Conservation (phyloP, 805 yeast genomes). For the Starmerella sp. region DNA sequence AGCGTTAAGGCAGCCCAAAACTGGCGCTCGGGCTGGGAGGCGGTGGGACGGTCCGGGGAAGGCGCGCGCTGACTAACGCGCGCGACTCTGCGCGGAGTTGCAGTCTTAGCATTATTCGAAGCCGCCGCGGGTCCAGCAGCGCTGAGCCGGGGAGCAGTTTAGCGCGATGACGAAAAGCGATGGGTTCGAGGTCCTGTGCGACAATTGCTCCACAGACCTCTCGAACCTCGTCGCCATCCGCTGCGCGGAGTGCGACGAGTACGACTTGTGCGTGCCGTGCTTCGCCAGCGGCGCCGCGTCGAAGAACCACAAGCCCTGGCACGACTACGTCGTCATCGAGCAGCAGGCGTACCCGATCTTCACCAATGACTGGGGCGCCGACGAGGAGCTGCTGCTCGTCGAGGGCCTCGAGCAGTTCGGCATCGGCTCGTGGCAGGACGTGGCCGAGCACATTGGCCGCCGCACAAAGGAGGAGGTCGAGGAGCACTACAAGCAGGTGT, state of each 20-base stretch:
- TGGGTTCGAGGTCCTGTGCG: slow-evolving; percentile 43
- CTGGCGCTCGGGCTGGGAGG: no score
- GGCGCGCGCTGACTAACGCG: background rate
- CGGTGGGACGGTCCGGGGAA: no score
- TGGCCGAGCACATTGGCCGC: slow-evolving; percentile 92
- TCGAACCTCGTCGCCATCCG: slow-evolving; percentile 81
- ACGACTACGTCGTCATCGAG: slow-evolving; percentile 82
- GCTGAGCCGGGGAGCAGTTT: background rate
- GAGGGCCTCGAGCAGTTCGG: slow-evolving; percentile 91
- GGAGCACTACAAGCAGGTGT: slow-evolving; percentile 63
- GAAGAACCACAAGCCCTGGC: slow-evolving; percentile 87
- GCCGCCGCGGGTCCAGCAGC: background rate
- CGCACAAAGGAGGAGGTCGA: slow-evolving; percentile 86
- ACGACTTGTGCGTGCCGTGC: slow-evolving; percentile 96
- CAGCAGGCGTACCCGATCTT: slow-evolving; percentile 92
- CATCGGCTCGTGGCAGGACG: slow-evolving; percentile 94
- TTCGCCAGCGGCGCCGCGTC: slow-evolving; percentile 73
- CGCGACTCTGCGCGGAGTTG: slow-evolving; percentile 1
- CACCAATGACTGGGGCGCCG: slow-evolving; percentile 93
- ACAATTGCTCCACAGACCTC: slow-evolving; percentile 92
- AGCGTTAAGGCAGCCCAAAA: no score
- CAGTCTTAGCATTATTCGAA: background rate
- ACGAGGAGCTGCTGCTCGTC: slow-evolving; percentile 77
- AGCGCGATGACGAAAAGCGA: slow-evolving; percentile 18
- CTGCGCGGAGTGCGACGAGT: slow-evolving; percentile 83